Conservation (phyloP, 1,284 basidiomycete species). For the Dichomitus squalens region DNA sequence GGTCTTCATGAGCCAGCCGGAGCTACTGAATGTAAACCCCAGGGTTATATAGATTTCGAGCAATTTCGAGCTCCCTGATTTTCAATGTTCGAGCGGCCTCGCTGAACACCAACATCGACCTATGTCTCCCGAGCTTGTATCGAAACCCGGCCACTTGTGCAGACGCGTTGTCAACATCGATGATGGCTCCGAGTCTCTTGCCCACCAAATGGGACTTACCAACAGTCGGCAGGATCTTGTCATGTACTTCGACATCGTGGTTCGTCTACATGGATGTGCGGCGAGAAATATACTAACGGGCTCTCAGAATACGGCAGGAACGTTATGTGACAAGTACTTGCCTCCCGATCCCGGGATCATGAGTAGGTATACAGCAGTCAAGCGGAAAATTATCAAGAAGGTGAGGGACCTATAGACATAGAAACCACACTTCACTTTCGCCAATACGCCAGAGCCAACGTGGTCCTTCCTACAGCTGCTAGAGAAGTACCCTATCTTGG, state of each 20-base stretch:
- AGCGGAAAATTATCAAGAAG: neutral
- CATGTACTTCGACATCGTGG: conserved; percentile 12
- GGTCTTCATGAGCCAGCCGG: too few relatives aligned
- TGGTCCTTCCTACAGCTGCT: neutral
- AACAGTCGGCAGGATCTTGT: neutral
- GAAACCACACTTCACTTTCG: too few relatives aligned
- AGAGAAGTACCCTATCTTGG: conserved; percentile 1
- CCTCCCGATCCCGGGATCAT: neutral
- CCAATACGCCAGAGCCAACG: too few relatives aligned
- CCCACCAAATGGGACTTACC: conserved; percentile 14
- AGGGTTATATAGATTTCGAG: too few relatives aligned
- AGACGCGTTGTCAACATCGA: neutral
- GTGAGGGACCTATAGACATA: neutral
- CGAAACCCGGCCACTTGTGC: conserved; percentile 1
- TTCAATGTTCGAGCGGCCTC: too few relatives aligned
- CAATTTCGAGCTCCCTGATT: too few relatives aligned
- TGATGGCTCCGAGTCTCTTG: conserved; percentile 1
- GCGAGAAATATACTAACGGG: neutral
- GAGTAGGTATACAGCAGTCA: neutral
- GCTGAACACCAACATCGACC: too few relatives aligned
- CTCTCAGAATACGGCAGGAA: conserved; percentile 5
- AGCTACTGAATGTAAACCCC: too few relatives aligned
- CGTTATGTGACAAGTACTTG: conserved; percentile 7
- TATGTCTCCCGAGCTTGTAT: neutral
- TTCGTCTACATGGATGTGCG: neutral